Conservation (phyloP, 371 early-diverging fungal genomes). For the Mucor irregularis region DNA sequence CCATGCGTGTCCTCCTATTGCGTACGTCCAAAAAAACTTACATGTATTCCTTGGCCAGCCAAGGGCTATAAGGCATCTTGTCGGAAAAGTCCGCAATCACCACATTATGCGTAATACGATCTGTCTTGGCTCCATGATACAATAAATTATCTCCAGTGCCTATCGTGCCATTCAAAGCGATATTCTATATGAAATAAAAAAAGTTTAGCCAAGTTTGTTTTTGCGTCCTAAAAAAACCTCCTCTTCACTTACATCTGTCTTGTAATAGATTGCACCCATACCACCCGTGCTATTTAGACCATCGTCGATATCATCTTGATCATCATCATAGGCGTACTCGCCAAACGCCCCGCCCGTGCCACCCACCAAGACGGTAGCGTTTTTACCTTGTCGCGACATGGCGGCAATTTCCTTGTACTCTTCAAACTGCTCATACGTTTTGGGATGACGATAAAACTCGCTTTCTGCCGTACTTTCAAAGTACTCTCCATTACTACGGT, state of each 20-base stretch:
- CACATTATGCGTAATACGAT: constrained; percentile 44
- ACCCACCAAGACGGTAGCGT: constrained; percentile 46
- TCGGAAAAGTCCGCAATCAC: constrained; percentile 46
- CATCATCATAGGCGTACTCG: constrained; percentile 52
- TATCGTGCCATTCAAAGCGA: constrained; percentile 32
- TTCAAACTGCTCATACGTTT: constrained; percentile 54
- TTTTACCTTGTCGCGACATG: constrained; percentile 51
- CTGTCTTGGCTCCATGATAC: constrained; percentile 42
- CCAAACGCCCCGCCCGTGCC: constrained; percentile 50
- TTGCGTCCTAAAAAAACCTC: background rate
- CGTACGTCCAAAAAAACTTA: constrained; percentile 14
- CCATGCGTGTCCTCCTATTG: background rate
- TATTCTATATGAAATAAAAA: constrained; percentile 26
- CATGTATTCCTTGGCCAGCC: constrained; percentile 58
- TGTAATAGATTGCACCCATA: constrained; percentile 43
- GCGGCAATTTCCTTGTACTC: constrained; percentile 58
- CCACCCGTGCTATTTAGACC: constrained; percentile 32
- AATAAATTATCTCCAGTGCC: constrained; percentile 34
- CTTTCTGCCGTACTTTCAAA: constrained; percentile 48
- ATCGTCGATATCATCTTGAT: constrained; percentile 52
- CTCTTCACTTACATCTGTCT: constrained; percentile 37
- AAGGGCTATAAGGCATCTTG: constrained; percentile 54
- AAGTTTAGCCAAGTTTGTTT: background rate
- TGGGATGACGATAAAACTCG: constrained; percentile 52
- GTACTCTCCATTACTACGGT: constrained; percentile 36